phyloP scores from a whole-genome alignment of 2,329 filamentous ascomycete genomes.

The Exophiala sideris region DNA sequence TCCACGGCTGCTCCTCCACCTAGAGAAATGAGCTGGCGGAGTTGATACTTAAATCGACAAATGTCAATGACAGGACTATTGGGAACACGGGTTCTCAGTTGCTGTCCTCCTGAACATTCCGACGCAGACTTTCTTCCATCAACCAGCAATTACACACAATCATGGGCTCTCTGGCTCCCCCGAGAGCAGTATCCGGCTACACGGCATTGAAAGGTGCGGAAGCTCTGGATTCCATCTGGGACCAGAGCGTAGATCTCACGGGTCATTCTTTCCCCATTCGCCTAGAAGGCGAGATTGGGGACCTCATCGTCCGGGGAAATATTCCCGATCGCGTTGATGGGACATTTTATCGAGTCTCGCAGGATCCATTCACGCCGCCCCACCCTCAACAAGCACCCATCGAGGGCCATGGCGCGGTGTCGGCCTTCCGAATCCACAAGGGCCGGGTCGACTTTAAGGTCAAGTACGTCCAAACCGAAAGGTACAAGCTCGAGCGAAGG shows the following conservation, averaged over 20 bases:
- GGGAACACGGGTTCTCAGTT: too few relatives aligned
- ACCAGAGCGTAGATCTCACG: not conserved
- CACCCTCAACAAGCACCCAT: slow-evolving; percentile 25
- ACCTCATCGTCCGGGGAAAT: slow-evolving; percentile 32
- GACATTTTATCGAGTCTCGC: slow-evolving; percentile 33
- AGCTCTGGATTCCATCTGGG: too few relatives aligned
- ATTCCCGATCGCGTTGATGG: slow-evolving; percentile 35
- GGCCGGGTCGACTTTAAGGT: slow-evolving; percentile 33
- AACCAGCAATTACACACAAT: too few relatives aligned
- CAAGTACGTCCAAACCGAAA: slow-evolving; percentile 34
- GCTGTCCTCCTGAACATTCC: too few relatives aligned
- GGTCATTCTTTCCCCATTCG: slow-evolving; percentile 5
- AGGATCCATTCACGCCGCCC: slow-evolving; percentile 30
- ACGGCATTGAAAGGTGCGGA: too few relatives aligned
- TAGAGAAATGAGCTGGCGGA: too few relatives aligned
- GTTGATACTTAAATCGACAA: too few relatives aligned
- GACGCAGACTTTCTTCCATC: too few relatives aligned
- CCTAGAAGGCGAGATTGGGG: slow-evolving; percentile 26
- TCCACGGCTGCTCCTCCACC: too few relatives aligned
- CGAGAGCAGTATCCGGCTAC: too few relatives aligned
- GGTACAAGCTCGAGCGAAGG: slow-evolving; percentile 28
- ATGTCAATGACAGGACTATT: too few relatives aligned
- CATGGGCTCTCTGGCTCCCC: too few relatives aligned
- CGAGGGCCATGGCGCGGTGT: slow-evolving; percentile 34
- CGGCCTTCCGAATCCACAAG: slow-evolving; percentile 33